phyloP scores from a whole-genome alignment of 257 asterid genomes.

The Ballota nigra region DNA sequence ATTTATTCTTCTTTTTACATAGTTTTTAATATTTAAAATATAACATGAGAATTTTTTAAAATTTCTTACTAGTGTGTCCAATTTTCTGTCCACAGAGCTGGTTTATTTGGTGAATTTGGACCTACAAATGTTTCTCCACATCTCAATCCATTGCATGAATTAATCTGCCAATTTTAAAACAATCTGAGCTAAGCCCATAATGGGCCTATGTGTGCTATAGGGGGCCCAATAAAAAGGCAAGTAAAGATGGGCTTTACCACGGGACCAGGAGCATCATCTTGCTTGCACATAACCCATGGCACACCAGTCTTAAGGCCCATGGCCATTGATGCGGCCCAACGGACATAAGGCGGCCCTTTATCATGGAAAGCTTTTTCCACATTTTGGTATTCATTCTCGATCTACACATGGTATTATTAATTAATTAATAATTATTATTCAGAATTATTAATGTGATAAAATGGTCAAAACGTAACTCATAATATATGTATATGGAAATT shows the following conservation, averaged over 20 bases:
- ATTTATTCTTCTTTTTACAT: too few species aligned
- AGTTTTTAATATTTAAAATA: too few species aligned
- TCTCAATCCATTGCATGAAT: conserved; percentile 75
- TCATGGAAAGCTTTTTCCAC: conserved; percentile 48
- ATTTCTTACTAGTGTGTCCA: conserved; percentile 90
- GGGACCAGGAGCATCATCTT: conserved; percentile 87
- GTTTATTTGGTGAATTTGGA: conserved; percentile 91
- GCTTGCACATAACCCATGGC: conserved; percentile 98
- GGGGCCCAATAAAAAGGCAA: background rate
- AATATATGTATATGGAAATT: too few species aligned
- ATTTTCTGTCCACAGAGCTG: conserved; percentile 92
- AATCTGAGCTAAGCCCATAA: background rate
- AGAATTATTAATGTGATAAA: background rate
- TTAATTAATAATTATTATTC: background rate
- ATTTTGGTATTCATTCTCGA: conserved; percentile 85
- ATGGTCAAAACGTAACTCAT: too few species aligned
- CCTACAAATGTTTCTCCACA: conserved; percentile 87
- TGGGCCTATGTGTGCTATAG: background rate
- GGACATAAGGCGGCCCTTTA: conserved; percentile 66
- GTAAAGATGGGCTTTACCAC: conserved; percentile 41
- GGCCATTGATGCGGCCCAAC: conserved; percentile 89
- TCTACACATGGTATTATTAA: conserved; percentile 36
- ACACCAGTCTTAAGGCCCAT: conserved; percentile 73
- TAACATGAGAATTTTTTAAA: too few species aligned
- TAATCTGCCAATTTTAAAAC: conserved; percentile 45